Conservation (phyloP, 1,284 basidiomycete genomes). For the Rhizoctonia solani region DNA sequence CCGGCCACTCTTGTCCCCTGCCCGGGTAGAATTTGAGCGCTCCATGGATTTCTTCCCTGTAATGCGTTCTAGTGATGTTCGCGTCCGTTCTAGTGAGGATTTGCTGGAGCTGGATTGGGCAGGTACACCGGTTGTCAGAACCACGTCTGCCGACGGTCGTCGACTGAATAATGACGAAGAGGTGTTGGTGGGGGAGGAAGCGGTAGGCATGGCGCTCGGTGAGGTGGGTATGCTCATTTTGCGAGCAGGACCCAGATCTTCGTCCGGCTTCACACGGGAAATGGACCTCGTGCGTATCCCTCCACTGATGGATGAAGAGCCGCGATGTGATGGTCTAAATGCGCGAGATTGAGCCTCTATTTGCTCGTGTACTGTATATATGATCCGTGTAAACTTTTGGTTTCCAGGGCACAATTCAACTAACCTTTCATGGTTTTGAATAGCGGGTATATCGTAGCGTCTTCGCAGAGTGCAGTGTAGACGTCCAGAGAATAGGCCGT, state of each 20-base stretch:
- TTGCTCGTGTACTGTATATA: constrained; percentile 66
- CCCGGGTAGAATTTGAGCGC: background rate
- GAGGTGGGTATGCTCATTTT: constrained; percentile 41
- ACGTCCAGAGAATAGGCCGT: constrained; percentile 77
- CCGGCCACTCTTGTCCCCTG: constrained; percentile 2
- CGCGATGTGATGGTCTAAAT: constrained; percentile 23
- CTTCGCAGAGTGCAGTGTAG: constrained; percentile 85
- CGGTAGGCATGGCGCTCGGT: constrained; percentile 5
- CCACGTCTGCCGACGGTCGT: constrained; percentile 31
- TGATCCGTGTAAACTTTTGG: background rate
- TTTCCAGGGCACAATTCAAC: constrained; percentile 38
- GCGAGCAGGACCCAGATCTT: constrained; percentile 69
- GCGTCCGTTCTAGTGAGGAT: constrained; percentile 26
- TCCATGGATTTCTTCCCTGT: constrained; percentile 29
- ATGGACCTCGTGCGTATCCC: constrained; percentile 15
- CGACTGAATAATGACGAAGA: constrained; percentile 11
- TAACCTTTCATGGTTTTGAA: constrained; percentile 87
- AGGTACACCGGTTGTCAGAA: background rate
- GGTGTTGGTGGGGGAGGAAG: background rate
- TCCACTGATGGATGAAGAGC: constrained; percentile 29
- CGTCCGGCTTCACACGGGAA: constrained; percentile 45
- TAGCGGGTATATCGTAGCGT: constrained; percentile 77
- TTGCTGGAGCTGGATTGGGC: constrained; percentile 8
- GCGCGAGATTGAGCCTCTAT: constrained; percentile 59
- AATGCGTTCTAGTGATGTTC: constrained; percentile 12